Evolutionary conservation across 2,329 filamentous ascomycete species (phyloP).

Genomic region (Dactylonectria macrodidyma): DNA sequence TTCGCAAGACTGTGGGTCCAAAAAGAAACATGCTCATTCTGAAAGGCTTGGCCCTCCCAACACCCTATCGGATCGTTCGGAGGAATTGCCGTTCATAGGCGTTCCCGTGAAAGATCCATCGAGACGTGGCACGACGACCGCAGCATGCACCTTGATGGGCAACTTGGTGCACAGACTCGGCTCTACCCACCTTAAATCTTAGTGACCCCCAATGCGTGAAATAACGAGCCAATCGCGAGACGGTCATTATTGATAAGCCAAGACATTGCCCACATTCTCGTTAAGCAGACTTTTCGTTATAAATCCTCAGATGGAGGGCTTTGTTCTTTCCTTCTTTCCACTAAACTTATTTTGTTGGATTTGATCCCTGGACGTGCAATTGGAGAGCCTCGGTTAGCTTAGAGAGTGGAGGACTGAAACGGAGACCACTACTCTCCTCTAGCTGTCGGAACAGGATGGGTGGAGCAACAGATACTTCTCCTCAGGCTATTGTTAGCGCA

Average conservation of each 20-base stretch:
- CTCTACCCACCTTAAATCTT: not conserved
- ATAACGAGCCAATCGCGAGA: not conserved
- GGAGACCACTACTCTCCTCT: not conserved
- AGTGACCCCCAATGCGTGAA: slow-evolving; percentile 1
- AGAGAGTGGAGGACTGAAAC: not conserved
- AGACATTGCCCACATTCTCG: not conserved
- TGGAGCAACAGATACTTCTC: not conserved
- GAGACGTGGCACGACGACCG: not conserved
- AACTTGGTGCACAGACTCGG: not conserved
- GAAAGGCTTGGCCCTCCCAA: not conserved
- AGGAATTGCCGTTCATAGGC: not conserved
- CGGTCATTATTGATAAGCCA: not conserved
- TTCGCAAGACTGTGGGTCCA: not conserved
- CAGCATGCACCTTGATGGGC: not conserved
- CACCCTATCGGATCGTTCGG: not conserved
- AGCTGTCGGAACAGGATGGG: not conserved
- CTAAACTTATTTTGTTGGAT: not conserved
- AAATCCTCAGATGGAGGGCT: not conserved
- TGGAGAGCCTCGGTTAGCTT: not conserved
- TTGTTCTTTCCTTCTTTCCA: not conserved
- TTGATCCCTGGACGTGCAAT: not conserved
- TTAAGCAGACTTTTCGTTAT: not conserved
- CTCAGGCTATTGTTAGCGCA: not conserved
- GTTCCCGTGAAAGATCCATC: not conserved
- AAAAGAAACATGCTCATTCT: not conserved